Base-by-base conservation (phyloP, 2,329 filamentous ascomycete species). In the Penicillium oxalicum region DNA sequence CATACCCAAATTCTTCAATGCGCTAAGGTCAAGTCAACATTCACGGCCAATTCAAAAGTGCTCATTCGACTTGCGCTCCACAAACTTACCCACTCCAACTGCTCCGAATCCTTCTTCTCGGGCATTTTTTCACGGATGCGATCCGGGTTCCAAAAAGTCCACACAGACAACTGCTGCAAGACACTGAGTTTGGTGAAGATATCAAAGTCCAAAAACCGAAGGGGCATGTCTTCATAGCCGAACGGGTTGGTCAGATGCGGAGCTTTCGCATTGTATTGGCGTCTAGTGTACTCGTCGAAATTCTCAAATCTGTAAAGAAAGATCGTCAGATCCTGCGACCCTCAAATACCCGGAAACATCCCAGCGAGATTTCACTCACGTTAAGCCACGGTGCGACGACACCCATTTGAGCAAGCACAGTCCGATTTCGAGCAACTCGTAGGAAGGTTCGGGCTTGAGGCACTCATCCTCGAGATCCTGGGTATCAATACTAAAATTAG, bases 381-480 rank as follows among this genome's bases (percentile, higher is more conserved):
- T 94, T 41, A 97, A 76, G 55, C 91, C 91, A 55, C 91, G 86
- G 74, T 96, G 90, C 51, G 91, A 95, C 29, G 93, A 96, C 43
- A 96, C 84, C 65, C 87, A 90, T 77, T 96, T 96, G 51, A 97
- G 81, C 18, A 97, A 77, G 47, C 87, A 83, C 40, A 98, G 78
- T 33, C 89, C 91, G 59, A 97, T 88, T 48, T 91, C 82, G 52
- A 86, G 75, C 13, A 98, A 77, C 55, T 84, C 79, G 39, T 82
- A 79, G 1, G 91, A 94, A 29, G 82, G 76, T 13, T 73, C 72
- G 13, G 86, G 84, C 64, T 88, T 91, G 32, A 97, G 75, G 64
- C 90, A 95, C 73, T 95, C 91, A 41, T 79, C 79, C 73, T 97
- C 93, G 35, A 97, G 77, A 54, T 91, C 87, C 93, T 97, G 64